A percentile compares a stretch with the other conserved stretches of the same genome.
Evolutionary conservation across 495 filamentous ascomycete species (phyloP).

Genomic region (Annulohypoxylon nitens): DNA sequence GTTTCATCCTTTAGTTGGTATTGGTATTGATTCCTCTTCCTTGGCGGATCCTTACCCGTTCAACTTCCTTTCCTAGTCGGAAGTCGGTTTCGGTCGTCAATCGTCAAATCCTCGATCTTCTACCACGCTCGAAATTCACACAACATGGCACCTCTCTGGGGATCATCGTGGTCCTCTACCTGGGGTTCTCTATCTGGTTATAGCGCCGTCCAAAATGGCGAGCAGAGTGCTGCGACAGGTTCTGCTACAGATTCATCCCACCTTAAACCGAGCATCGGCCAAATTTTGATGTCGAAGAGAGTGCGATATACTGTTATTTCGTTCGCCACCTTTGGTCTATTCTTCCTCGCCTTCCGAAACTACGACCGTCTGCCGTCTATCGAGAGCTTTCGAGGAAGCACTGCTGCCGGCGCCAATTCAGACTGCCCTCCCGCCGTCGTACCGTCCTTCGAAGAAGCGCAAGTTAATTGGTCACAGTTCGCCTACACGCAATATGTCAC

Average conservation of each 20-base stretch:
- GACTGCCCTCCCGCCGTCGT: slow-evolving; percentile 49
- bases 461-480: slow-evolving; percentile 70
- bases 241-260: slow-evolving; percentile 40
- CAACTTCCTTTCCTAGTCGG: slow-evolving; percentile 29
- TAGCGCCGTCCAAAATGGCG: slow-evolving; percentile 43
- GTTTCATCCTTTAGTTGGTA: slow-evolving; percentile 33
- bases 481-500: slow-evolving; percentile 83
- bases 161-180: slow-evolving; percentile 48
- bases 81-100: background rate
- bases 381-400: slow-evolving; percentile 42
- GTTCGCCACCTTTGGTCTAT: slow-evolving; percentile 42
- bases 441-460: slow-evolving; percentile 42
- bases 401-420: slow-evolving; percentile 34
- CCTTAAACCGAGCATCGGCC: slow-evolving; percentile 51
- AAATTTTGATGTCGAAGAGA: slow-evolving; percentile 51
- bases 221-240: slow-evolving; percentile 31
- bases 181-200: slow-evolving; percentile 48
- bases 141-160: slow-evolving; percentile 51
- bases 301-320: slow-evolving; percentile 47
- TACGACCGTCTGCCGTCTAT: slow-evolving; percentile 50
- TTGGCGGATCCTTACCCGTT: slow-evolving; percentile 36
- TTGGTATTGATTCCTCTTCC: slow-evolving; percentile 40
- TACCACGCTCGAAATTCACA: background rate
- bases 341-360: slow-evolving; percentile 51
- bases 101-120: slow-evolving; percentile 11